phyloP scores from a whole-genome alignment of 1,284 basidiomycete genomes.

The Porodaedalea pini region DNA sequence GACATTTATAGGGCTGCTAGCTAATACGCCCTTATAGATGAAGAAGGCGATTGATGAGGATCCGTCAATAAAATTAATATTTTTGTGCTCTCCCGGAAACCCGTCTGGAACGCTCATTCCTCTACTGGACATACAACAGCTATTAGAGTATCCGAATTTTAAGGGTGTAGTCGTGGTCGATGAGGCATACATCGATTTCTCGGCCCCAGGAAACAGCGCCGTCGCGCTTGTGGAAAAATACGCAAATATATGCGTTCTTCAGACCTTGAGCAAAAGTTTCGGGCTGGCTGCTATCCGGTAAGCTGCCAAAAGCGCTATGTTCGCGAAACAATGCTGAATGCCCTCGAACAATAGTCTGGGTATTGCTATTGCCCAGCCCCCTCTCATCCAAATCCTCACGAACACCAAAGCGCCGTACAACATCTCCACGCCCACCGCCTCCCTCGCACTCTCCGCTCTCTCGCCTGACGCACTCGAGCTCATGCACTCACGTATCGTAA shows the following conservation, averaged over 20 bases:
- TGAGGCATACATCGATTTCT: constrained; percentile 98
- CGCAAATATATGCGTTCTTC: constrained; percentile 88
- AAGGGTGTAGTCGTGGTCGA: constrained; percentile 93
- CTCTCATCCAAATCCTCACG: constrained; percentile 86
- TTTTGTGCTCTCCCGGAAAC: constrained; percentile 97
- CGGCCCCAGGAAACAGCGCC: constrained; percentile 61
- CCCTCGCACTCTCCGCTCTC: constrained; percentile 78
- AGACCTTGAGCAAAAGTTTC: constrained; percentile 95
- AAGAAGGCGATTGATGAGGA: constrained; percentile 65
- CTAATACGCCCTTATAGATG: constrained; percentile 46
- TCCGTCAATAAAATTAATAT: constrained; percentile 83
- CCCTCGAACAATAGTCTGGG: constrained; percentile 63
- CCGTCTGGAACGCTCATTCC: constrained; percentile 91
- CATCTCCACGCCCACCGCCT: constrained; percentile 87
- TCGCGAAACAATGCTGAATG: neutral
- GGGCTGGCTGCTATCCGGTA: constrained; percentile 93
- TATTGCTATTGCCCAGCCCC: constrained; percentile 85
- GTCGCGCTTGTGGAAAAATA: constrained; percentile 75
- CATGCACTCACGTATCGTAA: constrained; percentile 67
- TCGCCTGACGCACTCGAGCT: constrained; percentile 57
- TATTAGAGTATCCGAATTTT: constrained; percentile 81
- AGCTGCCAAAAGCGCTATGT: neutral
- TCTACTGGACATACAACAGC: constrained; percentile 61
- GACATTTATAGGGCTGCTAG: neutral
- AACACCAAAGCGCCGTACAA: constrained; percentile 99